These are phyloP conservation scores for Solanum chmielewskii DNA, from an alignment of 257 asterid genomes.

Conservation along the genomic window DNA sequence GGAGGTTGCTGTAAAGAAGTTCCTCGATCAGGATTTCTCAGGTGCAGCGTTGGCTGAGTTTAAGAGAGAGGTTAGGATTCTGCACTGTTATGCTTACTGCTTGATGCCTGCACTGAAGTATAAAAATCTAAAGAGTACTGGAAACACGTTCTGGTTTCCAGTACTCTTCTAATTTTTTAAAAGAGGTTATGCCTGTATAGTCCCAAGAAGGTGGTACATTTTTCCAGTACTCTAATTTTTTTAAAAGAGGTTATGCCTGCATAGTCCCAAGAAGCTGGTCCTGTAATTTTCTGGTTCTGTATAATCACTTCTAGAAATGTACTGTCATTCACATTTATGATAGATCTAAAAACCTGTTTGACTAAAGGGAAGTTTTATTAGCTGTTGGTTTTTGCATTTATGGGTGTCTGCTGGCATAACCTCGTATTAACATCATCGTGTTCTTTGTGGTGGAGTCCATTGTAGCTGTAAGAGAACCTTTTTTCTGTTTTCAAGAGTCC, in stretches of 20 bases:
- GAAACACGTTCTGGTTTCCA: neutral
- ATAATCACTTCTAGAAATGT: neutral
- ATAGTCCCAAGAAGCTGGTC: neutral
- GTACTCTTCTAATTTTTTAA: neutral
- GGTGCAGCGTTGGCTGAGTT: constrained; percentile 99
- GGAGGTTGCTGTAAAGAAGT: constrained; percentile 99
- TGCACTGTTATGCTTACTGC: neutral
- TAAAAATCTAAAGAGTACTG: neutral
- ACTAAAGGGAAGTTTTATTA: neutral
- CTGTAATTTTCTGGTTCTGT: neutral
- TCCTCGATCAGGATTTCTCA: constrained; percentile 98
- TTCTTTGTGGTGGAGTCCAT: neutral
- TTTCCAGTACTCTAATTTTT: neutral
- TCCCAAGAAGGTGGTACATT: neutral
- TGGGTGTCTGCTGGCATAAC: neutral
- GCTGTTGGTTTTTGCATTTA: neutral
- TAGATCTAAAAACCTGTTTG: neutral
- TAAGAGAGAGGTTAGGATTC: constrained; percentile 79
- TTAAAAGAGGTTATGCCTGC: neutral
- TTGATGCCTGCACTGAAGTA: neutral
- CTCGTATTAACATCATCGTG: neutral
- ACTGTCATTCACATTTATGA: neutral
- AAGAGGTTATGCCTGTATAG: neutral
- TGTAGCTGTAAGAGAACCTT: neutral
- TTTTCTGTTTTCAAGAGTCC: neutral